Evolutionary conservation across 192 early-diverging fungal species (phyloP), one percentile per base, ranked within the genome.

Genomic region (Backusella sp.): DNA sequence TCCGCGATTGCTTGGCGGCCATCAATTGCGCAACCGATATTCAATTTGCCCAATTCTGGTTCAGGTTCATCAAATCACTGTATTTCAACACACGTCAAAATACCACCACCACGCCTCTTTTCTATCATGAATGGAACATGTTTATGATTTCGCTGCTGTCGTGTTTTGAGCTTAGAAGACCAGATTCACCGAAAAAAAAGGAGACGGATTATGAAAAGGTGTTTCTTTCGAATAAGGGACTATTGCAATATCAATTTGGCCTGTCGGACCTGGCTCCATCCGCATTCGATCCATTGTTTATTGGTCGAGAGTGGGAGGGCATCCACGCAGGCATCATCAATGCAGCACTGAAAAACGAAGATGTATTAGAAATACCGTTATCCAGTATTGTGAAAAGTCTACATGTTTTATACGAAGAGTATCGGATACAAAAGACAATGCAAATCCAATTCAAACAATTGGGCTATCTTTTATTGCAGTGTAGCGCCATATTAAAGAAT

Each of bases 381-480:
- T 67, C 41, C 14, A 66, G 12, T 9, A 74, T 74, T 11, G 21
- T 74, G 3, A 44, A 44, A 26, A 44, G 41, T 66, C 23, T 74
- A 7, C 73, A 74, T 68, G 36, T 74, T 0, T 32, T 67, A 12
- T 74, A 49, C 46, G 73, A 74, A 68, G 73, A 74, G 6, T 74
- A 67, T 46, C 59, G 73, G 9, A 12, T 74, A 1, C 37, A 32
- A n/a, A 74, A 42, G 19, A 34, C 39, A 14, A 39, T 32, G 62
- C 21, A 32, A 9, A 19, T 35, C 2, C 59, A 44, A 30, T 21
- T 66, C 30, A 37, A 2, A n/a, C 23, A 42, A 21, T 30, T 74
- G 23, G 62, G 62, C 3, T 44, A 66, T 67, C 23, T 74, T 7
- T 42, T 74, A 7, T 21, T 44, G 5, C 62, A 65, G 28, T 32